Percentiles rank a stretch among this genome's conserved stretches.
Evolutionary conservation across 805 yeast species (phyloP).

Genomic region (Wickerhamiella sorbophila): DNA sequence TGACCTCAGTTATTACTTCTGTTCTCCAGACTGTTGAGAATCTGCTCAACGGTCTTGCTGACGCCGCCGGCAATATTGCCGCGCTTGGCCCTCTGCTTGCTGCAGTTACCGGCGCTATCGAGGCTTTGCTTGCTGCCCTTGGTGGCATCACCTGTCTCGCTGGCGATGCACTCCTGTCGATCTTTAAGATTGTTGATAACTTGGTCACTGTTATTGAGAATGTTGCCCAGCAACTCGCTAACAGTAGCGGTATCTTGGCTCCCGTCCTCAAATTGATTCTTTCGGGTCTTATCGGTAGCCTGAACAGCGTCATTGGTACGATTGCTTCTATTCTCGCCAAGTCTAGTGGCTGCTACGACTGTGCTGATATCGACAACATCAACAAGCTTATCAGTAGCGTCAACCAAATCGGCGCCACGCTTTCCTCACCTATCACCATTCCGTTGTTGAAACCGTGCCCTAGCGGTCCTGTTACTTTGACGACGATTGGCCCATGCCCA

Average conservation of each 20-base stretch:
- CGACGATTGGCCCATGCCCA: not conserved
- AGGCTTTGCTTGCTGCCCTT: constrained; percentile 4
- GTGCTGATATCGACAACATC: too few relatives aligned
- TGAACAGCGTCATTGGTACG: not conserved
- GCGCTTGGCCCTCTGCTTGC: constrained; percentile 1
- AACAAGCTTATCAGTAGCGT: too few relatives aligned
- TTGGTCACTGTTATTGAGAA: not conserved
- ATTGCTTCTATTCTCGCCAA: constrained; percentile 8
- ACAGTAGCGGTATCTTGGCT: too few relatives aligned
- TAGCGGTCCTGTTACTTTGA: not conserved
- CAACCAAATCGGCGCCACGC: too few relatives aligned
- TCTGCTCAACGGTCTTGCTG: constrained; percentile 2
- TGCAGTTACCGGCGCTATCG: not conserved
- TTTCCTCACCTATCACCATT: too few relatives aligned
- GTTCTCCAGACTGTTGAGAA: constrained; percentile 7
- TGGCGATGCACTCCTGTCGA: not conserved
- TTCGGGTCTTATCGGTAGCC: too few relatives aligned
- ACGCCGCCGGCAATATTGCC: constrained; percentile 3
- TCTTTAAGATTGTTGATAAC: not conserved
- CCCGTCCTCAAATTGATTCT: too few relatives aligned
- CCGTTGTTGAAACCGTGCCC: too few relatives aligned
- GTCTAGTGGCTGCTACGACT: not conserved
- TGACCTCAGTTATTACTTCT: constrained; percentile 13
- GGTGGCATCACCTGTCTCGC: not conserved
- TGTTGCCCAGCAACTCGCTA: too few relatives aligned